phyloP scores from a whole-genome alignment of 129 eudicot species.

The Chrysanthemum makinoi region DNA sequence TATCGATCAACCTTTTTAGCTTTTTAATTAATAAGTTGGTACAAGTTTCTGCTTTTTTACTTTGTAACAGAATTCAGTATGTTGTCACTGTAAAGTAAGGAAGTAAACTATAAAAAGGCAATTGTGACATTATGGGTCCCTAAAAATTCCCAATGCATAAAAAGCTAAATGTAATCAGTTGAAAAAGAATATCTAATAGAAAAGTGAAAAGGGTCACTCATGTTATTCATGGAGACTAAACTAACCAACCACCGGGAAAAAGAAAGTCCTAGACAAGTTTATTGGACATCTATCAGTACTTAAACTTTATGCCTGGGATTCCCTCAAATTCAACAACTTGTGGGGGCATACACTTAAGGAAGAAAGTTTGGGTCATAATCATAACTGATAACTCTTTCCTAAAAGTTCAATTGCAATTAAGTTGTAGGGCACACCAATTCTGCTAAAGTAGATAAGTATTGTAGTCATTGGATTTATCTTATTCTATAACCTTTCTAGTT shows the following conservation, averaged over 20 bases:
- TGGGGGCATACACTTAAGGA: constrained; percentile 31
- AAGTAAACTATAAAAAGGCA: constrained; percentile 29
- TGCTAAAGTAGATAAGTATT: constrained; percentile 8
- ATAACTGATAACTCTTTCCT: constrained; percentile 44
- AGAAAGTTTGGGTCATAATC: constrained; percentile 40
- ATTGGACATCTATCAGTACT: constrained; percentile 29
- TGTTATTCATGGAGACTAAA: constrained; percentile 38
- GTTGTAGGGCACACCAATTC: constrained; percentile 22
- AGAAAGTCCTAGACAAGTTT: constrained; percentile 31
- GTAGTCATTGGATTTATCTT: neutral
- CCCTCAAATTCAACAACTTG: constrained; percentile 58
- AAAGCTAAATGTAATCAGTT: constrained; percentile 39
- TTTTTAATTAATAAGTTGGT: neutral
- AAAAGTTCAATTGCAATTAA: constrained; percentile 30
- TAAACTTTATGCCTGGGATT: constrained; percentile 65
- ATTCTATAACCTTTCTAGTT: neutral
- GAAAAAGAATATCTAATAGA: constrained; percentile 31
- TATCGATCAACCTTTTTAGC: neutral
- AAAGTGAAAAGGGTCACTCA: constrained; percentile 38
- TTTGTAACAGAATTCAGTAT: constrained; percentile 19
- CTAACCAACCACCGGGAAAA: constrained; percentile 38
- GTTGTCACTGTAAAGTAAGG: constrained; percentile 25
- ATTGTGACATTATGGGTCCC: constrained; percentile 47
- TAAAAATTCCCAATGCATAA: constrained; percentile 32
- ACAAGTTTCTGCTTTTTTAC: neutral